Conservation (phyloP, 106 monocot genomes). For the Platanthera zijinensis region DNA sequence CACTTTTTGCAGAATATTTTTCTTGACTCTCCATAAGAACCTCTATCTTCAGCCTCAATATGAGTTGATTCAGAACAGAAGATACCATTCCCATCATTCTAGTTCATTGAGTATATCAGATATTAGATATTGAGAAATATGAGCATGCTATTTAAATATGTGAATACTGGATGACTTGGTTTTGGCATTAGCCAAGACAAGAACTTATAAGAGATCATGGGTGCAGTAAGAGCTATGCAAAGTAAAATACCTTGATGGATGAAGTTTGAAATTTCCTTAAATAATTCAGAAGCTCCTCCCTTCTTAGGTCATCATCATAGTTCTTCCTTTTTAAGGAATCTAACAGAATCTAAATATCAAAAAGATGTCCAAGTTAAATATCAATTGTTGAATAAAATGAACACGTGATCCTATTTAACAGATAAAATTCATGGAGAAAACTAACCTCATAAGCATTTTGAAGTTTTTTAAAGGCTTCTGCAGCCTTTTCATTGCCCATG, state of each 20-base stretch:
- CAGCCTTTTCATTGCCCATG: slow-evolving; percentile 93
- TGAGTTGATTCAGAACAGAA: slow-evolving; percentile 50
- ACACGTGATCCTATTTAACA: not conserved
- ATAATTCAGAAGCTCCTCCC: slow-evolving; percentile 82
- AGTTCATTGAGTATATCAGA: not conserved
- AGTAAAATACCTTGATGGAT: slow-evolving; percentile 49
- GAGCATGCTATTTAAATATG: not conserved
- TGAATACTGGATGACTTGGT: not conserved
- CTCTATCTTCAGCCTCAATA: slow-evolving; percentile 51
- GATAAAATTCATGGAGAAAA: not conserved
- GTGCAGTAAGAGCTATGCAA: not conserved
- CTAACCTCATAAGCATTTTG: slow-evolving; percentile 98
- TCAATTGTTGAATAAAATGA: not conserved
- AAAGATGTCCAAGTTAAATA: slow-evolving; percentile 6
- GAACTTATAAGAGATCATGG: slow-evolving; percentile 1
- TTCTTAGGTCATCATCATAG: slow-evolving; percentile 91
- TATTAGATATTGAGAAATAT: slow-evolving; percentile 1
- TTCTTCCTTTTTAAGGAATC: slow-evolving; percentile 88
- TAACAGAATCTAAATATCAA: slow-evolving; percentile 62
- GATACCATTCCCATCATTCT: slow-evolving; percentile 63
- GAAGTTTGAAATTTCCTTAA: slow-evolving; percentile 68
- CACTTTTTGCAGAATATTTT: slow-evolving; percentile 92
- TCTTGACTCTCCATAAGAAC: slow-evolving; percentile 52
- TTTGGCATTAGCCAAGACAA: not conserved
- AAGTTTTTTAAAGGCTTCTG: slow-evolving; percentile 95